A percentile compares a stretch with the other conserved stretches of the same genome.
Evolutionary conservation across 345 rosid genomes (phyloP).

Genomic region (Dovyalis caffra): DNA sequence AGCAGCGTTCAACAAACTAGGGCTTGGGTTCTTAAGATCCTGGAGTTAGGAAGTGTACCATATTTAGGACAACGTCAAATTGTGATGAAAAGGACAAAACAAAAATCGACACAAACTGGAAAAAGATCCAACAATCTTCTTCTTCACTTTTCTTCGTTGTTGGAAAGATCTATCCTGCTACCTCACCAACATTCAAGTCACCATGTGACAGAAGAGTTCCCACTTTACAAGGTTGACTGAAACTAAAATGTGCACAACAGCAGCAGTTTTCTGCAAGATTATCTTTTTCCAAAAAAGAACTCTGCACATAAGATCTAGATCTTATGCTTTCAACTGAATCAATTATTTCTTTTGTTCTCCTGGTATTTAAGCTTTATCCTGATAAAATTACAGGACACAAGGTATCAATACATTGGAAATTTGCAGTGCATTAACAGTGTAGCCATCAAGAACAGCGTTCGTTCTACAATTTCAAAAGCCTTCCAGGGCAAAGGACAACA

Average conservation of each 20-base stretch:
- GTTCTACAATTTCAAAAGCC: slow-evolving; percentile 17
- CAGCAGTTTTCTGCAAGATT: background rate
- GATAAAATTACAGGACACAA: background rate
- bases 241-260: background rate
- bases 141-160: background rate
- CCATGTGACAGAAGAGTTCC: background rate
- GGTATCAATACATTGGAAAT: background rate
- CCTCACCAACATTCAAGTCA: background rate
- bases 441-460: slow-evolving; percentile 12
- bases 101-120: no score
- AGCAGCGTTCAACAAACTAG: background rate
- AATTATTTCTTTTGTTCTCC: slow-evolving; percentile 15
- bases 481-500: slow-evolving; percentile 19
- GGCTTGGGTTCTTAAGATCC: background rate
- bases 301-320: background rate
- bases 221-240: background rate
- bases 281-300: background rate
- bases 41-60: background rate
- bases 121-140: background rate
- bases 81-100: background rate
- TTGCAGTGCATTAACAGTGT: slow-evolving; percentile 14
- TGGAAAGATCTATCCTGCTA: background rate
- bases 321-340: background rate
- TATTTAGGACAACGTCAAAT: background rate
- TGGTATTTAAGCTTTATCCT: background rate